These are phyloP conservation scores for Hippophae gyantsensis DNA, from an alignment of 306 rosid genomes.

Conservation along the genomic window DNA sequence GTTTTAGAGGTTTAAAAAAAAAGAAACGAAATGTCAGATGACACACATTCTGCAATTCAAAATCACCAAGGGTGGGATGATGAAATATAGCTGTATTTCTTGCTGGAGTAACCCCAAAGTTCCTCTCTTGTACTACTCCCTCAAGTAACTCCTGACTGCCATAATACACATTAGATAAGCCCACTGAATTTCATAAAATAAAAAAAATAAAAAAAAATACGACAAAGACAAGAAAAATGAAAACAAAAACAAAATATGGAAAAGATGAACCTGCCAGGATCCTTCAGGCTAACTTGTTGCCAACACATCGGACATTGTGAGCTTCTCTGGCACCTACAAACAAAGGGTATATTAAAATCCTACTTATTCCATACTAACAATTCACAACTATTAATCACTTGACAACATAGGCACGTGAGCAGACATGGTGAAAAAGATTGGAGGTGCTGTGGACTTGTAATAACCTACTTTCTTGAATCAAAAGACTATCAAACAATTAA, in stretches of 20 bases:
- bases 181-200: neutral
- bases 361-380: neutral
- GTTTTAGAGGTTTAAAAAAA: constrained; percentile 8
- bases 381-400: neutral
- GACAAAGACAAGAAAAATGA: neutral
- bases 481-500: no score
- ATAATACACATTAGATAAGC: constrained; percentile 17
- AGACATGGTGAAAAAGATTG: no score
- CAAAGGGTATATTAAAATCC: constrained; percentile 10
- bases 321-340: constrained; percentile 85
- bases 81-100: constrained; percentile 60
- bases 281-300: constrained; percentile 75
- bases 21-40: constrained; percentile 11
- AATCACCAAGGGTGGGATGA: constrained; percentile 54
- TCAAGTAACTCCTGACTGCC: constrained; percentile 86
- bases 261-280: constrained; percentile 55
- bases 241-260: constrained; percentile 1
- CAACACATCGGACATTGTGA: constrained; percentile 98
- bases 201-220: neutral
- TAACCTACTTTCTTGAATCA: no score
- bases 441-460: no score
- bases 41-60: constrained; percentile 63
- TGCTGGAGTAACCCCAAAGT: constrained; percentile 35
- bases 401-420: neutral
- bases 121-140: constrained; percentile 73